Conservation (phyloP, 768 basidiomycete species). For the Mycena polygramma region DNA sequence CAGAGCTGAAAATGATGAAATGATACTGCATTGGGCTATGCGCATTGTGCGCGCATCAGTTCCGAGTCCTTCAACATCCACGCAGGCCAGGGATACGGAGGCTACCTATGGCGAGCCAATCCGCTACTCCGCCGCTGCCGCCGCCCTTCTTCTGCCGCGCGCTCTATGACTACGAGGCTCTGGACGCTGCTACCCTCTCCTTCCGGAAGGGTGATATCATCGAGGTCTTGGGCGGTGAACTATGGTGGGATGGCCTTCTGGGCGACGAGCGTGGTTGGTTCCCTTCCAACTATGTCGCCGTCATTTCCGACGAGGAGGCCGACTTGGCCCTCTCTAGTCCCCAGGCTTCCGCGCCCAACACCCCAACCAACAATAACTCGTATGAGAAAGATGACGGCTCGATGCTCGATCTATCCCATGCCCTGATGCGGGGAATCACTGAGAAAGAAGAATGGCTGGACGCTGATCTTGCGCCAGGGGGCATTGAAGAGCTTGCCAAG, state of each 20-base stretch:
- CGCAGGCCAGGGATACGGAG: too few species aligned
- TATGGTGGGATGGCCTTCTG: conserved; percentile 98
- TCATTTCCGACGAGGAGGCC: conserved; percentile 85
- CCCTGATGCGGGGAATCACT: conserved; percentile 59
- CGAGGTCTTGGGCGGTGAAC: conserved; percentile 90
- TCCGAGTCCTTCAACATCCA: too few species aligned
- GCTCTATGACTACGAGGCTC: conserved; percentile 90
- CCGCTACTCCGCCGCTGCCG: too few species aligned
- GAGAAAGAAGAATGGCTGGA: conserved; percentile 76
- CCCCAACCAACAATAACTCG: conserved; percentile 35
- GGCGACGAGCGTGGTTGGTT: conserved; percentile 96
- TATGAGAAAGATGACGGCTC: conserved; percentile 43
- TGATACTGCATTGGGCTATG: too few species aligned
- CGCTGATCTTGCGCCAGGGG: conserved; percentile 55
- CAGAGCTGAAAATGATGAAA: too few species aligned
- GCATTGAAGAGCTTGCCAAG: conserved; percentile 48
- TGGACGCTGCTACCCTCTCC: conserved; percentile 89
- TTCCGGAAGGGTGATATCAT: conserved; percentile 92
- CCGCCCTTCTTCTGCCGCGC: conserved; percentile 86
- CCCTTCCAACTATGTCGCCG: conserved; percentile 92
- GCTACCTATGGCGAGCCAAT: too few species aligned
- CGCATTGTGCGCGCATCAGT: too few species aligned
- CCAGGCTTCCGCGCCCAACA: conserved; percentile 57
- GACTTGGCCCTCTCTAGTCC: conserved; percentile 71
- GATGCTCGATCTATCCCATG: conserved; percentile 62